Evolutionary conservation across 2,329 filamentous ascomycete species (phyloP), one percentile per base, ranked within the genome.

Genomic region (Xylaria sp.): DNA sequence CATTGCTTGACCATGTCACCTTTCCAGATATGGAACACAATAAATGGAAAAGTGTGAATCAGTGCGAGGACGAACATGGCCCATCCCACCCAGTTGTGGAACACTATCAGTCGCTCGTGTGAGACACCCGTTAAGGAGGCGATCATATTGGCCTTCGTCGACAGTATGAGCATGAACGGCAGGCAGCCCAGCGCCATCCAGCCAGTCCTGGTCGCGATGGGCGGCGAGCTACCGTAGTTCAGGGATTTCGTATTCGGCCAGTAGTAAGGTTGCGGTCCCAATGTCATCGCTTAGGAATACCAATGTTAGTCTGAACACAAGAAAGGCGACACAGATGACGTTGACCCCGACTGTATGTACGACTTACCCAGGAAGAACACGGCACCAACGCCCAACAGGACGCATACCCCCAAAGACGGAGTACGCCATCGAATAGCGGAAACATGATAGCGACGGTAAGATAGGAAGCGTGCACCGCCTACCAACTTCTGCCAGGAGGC

Each of bases 21-120:
- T 39, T 73, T 74, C 53, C 69, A 65, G 19, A 78, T 72, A 57
- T 83, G 73, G 57, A 75, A 80, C 1, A 85, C 70, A 51, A 86
- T 78, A 60, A 83, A 86, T 0, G 83, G 83, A 45, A 85, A 85
- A 0, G 82, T 85, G 61, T 86, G 83, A 5, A 85, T 60, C 3
- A 86, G 68, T 0, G 81, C 80, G 1, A 84, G 71, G 17, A 79
- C 70, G 52, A 84, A 83, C 72, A 84, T 82, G 26, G 78, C 80
- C 66, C 80, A 83, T 41, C 75, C 74, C 2, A 77, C 72, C 78
- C 79, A 83, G 44, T 75, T 74, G 61, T 84, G 81, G 63, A 79
- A 82, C n/a, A 81, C 66, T 51, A 83, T 79, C 1, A 86, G 73
- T 50, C 78, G 79, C 62, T 86, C 83, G 52, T 84, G 81, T 0